These are phyloP conservation scores for Arabis hirsuta DNA, from an alignment of 345 rosid genomes.

Conservation along the genomic window DNA sequence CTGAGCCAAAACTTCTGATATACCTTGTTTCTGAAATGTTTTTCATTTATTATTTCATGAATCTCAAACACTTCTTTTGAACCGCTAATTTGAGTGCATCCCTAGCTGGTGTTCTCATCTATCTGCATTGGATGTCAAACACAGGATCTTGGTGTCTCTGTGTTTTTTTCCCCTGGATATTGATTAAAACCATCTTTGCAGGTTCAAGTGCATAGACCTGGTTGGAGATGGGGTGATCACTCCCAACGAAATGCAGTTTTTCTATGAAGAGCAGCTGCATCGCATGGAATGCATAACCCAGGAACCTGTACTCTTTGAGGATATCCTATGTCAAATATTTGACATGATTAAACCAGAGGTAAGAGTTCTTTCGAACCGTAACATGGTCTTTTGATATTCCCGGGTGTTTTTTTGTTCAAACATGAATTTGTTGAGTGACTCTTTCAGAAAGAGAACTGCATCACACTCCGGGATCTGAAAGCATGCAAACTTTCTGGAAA, in stretches of 20 bases:
- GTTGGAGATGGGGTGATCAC: conserved; percentile 83
- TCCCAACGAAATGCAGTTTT: conserved; percentile 83
- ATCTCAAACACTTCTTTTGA: conserved; percentile 4
- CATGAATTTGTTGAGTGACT: conserved; percentile 12
- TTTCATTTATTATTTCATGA: neutral
- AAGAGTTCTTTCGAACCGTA: conserved; percentile 1
- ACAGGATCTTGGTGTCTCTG: neutral
- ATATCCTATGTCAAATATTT: conserved; percentile 82
- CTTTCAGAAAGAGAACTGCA: conserved; percentile 54
- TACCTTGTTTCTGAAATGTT: neutral
- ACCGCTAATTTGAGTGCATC: neutral
- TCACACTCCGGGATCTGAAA: conserved; percentile 72
- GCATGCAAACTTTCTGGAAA: conserved; percentile 74
- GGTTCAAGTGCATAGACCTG: conserved; percentile 95
- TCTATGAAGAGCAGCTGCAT: conserved; percentile 88
- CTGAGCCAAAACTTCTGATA: conserved; percentile 49
- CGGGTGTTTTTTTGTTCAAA: neutral
- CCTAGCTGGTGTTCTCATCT: conserved; percentile 14
- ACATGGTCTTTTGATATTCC: neutral
- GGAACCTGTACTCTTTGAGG: conserved; percentile 79
- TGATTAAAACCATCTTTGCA: conserved; percentile 37
- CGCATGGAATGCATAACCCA: conserved; percentile 87
- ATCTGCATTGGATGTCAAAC: conserved; percentile 17
- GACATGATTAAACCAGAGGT: conserved; percentile 92
- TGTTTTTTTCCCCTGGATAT: neutral